phyloP scores from a whole-genome alignment of 768 basidiomycete species.

The Phaeolepiota aurea region DNA sequence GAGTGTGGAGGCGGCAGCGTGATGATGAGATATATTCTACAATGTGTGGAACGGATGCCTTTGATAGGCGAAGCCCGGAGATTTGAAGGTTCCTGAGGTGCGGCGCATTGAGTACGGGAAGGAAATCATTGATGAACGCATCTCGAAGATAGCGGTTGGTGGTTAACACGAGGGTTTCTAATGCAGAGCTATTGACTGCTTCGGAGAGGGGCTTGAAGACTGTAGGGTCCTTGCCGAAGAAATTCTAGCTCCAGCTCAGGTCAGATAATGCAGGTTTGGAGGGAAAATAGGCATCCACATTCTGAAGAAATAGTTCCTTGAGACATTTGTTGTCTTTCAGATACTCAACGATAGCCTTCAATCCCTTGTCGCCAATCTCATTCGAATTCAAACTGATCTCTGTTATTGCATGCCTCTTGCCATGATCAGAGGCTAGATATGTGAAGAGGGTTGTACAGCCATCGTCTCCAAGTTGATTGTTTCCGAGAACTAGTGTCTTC shows the following conservation, averaged over 20 bases:
- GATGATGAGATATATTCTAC: slow-evolving; percentile 41
- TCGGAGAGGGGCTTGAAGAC: slow-evolving; percentile 30
- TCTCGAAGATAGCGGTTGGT: slow-evolving; percentile 44
- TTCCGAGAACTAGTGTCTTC: slow-evolving; percentile 44
- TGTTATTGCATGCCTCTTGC: slow-evolving; percentile 33
- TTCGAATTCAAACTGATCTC: slow-evolving; percentile 56
- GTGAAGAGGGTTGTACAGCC: slow-evolving; percentile 47
- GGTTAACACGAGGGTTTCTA: slow-evolving; percentile 43
- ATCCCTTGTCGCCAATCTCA: slow-evolving; percentile 43
- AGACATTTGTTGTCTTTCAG: slow-evolving; percentile 36
- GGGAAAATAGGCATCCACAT: slow-evolving; percentile 29
- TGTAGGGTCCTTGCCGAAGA: slow-evolving; percentile 20
- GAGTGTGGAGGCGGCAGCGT: slow-evolving; percentile 36
- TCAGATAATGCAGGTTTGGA: neutral
- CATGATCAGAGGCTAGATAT: slow-evolving; percentile 42
- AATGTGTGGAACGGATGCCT: slow-evolving; percentile 29
- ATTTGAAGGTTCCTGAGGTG: slow-evolving; percentile 47
- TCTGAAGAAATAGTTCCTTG: slow-evolving; percentile 45
- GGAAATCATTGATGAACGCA: slow-evolving; percentile 36
- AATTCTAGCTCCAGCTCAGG: slow-evolving; percentile 11
- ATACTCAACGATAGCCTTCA: slow-evolving; percentile 45
- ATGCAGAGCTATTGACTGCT: slow-evolving; percentile 46
- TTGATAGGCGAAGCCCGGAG: slow-evolving; percentile 41
- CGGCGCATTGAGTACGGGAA: slow-evolving; percentile 40
- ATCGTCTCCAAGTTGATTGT: slow-evolving; percentile 49